These are phyloP conservation scores for Alternaria burnsii DNA, from an alignment of 2,329 filamentous ascomycete genomes.

Conservation along the genomic window DNA sequence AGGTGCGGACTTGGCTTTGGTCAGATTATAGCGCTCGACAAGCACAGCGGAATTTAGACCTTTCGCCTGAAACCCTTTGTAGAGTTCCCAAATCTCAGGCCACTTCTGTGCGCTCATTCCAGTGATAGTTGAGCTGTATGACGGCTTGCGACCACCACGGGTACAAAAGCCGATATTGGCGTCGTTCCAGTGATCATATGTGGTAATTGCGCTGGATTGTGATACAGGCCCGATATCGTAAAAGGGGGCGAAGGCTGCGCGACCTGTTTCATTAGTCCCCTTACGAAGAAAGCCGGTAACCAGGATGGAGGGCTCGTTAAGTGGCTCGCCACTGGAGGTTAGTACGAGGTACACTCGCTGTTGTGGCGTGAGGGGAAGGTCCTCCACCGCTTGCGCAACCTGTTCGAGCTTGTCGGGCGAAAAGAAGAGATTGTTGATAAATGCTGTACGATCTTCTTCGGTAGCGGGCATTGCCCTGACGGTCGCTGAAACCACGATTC, in stretches of 20 bases:
- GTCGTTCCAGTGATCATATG: conserved; percentile 53
- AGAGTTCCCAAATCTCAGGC: conserved; percentile 53
- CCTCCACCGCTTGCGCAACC: conserved; percentile 49
- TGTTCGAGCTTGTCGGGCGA: conserved; percentile 39
- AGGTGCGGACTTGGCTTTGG: conserved; percentile 35
- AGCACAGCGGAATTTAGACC: conserved; percentile 47
- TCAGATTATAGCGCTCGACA: conserved; percentile 51
- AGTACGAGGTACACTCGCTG: conserved; percentile 51
- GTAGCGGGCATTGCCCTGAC: conserved; percentile 48
- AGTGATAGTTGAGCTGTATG: conserved; percentile 47
- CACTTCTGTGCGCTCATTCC: conserved; percentile 50
- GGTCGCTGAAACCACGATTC: conserved; percentile 48
- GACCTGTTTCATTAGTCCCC: conserved; percentile 44
- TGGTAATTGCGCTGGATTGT: conserved; percentile 34
- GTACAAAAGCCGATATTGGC: conserved; percentile 51
- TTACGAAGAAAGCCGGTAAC: conserved; percentile 46
- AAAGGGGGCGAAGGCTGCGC: conserved; percentile 48
- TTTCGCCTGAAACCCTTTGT: conserved; percentile 48
- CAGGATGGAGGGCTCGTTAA: conserved; percentile 32
- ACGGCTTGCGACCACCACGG: conserved; percentile 52
- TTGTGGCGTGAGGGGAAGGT: conserved; percentile 47
- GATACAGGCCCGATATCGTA: conserved; percentile 42
- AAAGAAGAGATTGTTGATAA: conserved; percentile 36
- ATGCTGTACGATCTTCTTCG: conserved; percentile 34
- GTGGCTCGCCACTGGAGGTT: conserved; percentile 32